Evolutionary conservation across 352 stramenopile species (phyloP).

Genomic region (Pythium dissimile): DNA sequence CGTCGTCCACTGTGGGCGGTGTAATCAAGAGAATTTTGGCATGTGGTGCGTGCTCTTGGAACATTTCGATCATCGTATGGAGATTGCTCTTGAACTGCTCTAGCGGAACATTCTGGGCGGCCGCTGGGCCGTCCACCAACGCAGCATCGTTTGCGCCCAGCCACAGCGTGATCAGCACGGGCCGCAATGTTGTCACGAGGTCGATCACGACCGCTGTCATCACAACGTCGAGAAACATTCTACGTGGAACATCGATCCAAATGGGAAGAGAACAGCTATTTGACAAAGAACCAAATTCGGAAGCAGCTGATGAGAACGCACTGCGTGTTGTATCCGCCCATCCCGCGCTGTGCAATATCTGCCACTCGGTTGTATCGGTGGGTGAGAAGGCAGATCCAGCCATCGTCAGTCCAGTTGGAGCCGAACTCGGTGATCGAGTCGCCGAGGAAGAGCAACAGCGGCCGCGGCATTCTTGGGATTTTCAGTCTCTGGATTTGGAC

Average conservation of each 20-base stretch:
- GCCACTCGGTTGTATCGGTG: conserved; percentile 50
- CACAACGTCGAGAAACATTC: conserved; percentile 29
- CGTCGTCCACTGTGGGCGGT: conserved; percentile 48
- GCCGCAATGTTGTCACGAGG: conserved; percentile 21
- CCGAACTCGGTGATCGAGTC: conserved; percentile 61
- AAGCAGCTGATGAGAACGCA: conserved; percentile 8
- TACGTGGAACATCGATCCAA: background rate
- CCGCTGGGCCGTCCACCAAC: conserved; percentile 27
- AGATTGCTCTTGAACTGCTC: conserved; percentile 43
- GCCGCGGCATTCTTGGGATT: conserved; percentile 23
- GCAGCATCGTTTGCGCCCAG: conserved; percentile 50
- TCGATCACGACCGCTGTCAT: conserved; percentile 26
- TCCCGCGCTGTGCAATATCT: conserved; percentile 41
- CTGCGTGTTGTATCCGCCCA: conserved; percentile 54
- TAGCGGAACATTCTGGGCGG: conserved; percentile 37
- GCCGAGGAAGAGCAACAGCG: conserved; percentile 46
- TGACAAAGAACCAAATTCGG: background rate
- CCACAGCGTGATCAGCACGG: conserved; percentile 35
- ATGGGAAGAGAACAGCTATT: background rate
- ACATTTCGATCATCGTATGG: conserved; percentile 19
- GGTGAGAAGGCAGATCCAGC: conserved; percentile 43
- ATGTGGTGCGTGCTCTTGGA: conserved; percentile 22
- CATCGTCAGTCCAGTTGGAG: conserved; percentile 24
- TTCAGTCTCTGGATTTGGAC: too few relatives aligned
- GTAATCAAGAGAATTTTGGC: conserved; percentile 49